Percentiles rank a stretch among this genome's conserved stretches.
phyloP scores from a whole-genome alignment of 768 basidiomycete genomes.

The Termitomyces titanicus region DNA sequence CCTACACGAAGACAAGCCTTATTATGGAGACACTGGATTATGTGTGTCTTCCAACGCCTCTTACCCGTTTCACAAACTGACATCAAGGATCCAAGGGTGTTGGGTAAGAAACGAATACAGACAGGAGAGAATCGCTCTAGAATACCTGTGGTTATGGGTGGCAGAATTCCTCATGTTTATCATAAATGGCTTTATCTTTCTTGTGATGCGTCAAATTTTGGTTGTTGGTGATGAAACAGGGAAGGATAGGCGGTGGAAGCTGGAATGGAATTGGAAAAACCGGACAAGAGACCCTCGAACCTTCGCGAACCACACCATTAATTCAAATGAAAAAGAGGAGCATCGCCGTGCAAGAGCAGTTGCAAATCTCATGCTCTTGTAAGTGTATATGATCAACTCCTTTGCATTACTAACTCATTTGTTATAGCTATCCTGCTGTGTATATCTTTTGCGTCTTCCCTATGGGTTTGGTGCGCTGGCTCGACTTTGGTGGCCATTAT shows the following conservation, averaged over 20 bases:
- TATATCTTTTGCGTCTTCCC: constrained; percentile 32
- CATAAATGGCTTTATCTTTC: constrained; percentile 41
- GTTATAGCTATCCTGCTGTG: constrained; percentile 40
- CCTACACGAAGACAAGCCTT: constrained; percentile 16
- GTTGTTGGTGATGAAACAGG: constrained; percentile 25
- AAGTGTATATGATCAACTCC: constrained; percentile 17
- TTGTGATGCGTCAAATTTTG: constrained; percentile 37
- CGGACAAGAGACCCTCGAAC: background rate
- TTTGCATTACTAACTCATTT: background rate
- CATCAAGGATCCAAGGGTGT: constrained; percentile 36
- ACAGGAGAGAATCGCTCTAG: constrained; percentile 39
- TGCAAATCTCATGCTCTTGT: constrained; percentile 48
- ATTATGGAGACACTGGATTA: too few species aligned
- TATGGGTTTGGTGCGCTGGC: constrained; percentile 18
- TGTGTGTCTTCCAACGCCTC: too few species aligned
- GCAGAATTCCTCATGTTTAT: constrained; percentile 37
- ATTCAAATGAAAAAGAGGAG: constrained; percentile 14
- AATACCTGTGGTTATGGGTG: constrained; percentile 54
- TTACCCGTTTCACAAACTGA: too few species aligned
- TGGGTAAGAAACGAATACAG: constrained; percentile 38
- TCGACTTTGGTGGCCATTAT: constrained; percentile 10
- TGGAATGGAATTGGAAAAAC: constrained; percentile 1
- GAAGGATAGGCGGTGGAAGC: background rate
- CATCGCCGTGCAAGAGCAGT: constrained; percentile 24
- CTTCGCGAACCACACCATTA: background rate